Evolutionary conservation across 441 rosid genomes (phyloP), one percentile per base, ranked within the genome.

Genomic region (Macaranga tanarius): DNA sequence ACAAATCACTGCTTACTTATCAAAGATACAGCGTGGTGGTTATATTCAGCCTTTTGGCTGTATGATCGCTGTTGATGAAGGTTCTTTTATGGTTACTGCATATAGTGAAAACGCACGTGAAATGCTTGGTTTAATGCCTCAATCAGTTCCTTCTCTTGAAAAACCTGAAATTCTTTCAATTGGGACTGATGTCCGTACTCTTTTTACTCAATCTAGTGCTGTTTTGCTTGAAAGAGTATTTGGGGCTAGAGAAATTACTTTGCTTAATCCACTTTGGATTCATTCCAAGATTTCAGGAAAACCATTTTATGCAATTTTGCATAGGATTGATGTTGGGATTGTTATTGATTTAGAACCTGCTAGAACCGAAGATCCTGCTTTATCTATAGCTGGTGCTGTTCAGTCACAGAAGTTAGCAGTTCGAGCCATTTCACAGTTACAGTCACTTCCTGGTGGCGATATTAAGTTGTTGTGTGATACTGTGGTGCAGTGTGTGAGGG

Each of bases 261-360:
- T 92, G 40, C 74, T 91, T 60, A 95, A 95, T 68, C 98, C 98
- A 2, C 69, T 91, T 73, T 92, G 97, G 97, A 84, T 95, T 72
- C 95, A 90, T 63, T 89, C 98, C 0, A 92, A 82, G 84, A 83
- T 80, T 73, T 87, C 97, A 0, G 98, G 98, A 10, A 91, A 83
- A 38, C 90, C 99, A 4, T 95, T 92, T 57, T 95, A 95, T 60
- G 98, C 95, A 0, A 92, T 95, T 71, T 86, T 95, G 60, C 99
- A 95, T 20, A 79, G 98, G 85, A 77, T 95, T 65, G 99, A 95
- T 82, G 97, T 95, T 20, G 99, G 99, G 19, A 87, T 95, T 61
- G 97, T 95, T 45, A 89, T 95, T 69, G 99, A 95, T 86, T 88
- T 95, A 75, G 99, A 95, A 72, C 98, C 99, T 57, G 94, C 97